phyloP scores from a whole-genome alignment of 176 grass and related monocot genomes.

The Echinochloa phyllopogon region DNA sequence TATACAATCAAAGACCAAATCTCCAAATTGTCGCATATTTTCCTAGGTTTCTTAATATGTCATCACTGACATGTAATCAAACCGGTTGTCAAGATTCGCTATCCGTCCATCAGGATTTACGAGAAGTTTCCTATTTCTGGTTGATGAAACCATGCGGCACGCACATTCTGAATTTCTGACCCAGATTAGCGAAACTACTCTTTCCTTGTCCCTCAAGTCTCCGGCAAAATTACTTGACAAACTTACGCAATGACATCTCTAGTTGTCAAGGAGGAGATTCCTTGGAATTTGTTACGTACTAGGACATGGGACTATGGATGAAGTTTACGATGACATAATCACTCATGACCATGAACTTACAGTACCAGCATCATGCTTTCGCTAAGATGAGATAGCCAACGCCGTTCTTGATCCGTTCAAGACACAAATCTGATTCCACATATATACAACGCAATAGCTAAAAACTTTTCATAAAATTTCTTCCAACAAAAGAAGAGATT shows the following conservation, averaged over 20 bases:
- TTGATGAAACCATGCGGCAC: neutral
- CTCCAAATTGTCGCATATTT: neutral
- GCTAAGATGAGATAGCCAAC: neutral
- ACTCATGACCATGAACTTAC: neutral
- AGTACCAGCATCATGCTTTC: conserved; percentile 1
- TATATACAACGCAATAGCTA: neutral
- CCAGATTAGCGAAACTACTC: too few species aligned
- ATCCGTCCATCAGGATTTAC: neutral
- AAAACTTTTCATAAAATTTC: neutral
- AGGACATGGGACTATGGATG: neutral
- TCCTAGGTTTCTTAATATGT: neutral
- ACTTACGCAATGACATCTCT: neutral
- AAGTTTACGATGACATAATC: neutral
- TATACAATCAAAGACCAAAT: neutral
- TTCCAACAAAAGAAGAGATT: too few species aligned
- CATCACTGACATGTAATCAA: conserved; percentile 5
- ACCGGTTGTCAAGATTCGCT: neutral
- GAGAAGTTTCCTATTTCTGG: neutral
- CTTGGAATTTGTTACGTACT: neutral
- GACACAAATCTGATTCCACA: conserved; percentile 4
- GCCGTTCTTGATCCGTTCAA: neutral
- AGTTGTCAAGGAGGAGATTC: neutral
- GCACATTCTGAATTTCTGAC: neutral
- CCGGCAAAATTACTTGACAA: neutral
- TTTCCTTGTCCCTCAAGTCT: conserved; percentile 1